Evolutionary conservation across 495 filamentous ascomycete species (phyloP).

Genomic region (Cercophora samala): DNA sequence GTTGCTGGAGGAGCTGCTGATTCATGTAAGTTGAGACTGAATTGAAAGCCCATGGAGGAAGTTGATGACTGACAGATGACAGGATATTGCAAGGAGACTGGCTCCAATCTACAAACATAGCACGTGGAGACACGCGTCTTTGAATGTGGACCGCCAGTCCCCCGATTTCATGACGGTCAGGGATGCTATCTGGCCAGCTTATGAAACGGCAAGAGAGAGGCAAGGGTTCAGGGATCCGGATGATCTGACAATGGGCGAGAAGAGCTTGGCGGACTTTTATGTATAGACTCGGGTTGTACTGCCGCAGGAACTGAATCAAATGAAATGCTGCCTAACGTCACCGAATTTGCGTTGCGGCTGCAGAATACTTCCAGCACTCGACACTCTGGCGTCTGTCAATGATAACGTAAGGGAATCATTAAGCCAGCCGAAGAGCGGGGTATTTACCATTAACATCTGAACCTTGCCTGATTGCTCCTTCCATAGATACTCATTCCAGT

Average conservation of each 20-base stretch:
- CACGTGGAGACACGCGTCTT: not conserved
- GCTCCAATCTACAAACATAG: not conserved
- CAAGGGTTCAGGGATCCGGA: not conserved
- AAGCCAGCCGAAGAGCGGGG: too few relatives aligned
- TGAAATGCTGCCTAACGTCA: too few relatives aligned
- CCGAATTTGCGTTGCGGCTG: too few relatives aligned
- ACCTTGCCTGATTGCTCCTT: too few relatives aligned
- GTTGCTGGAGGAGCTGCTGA: constrained; percentile 1
- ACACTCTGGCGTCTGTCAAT: too few relatives aligned
- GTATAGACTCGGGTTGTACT: too few relatives aligned
- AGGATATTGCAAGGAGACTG: not conserved
- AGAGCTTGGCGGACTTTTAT: not conserved
- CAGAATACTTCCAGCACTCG: too few relatives aligned
- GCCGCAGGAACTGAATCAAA: too few relatives aligned
- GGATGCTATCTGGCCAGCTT: not conserved
- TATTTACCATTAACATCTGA: too few relatives aligned
- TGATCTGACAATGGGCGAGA: not conserved
- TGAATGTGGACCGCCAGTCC: not conserved
- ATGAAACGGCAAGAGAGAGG: not conserved
- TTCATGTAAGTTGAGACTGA: not conserved
- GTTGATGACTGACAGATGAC: not conserved
- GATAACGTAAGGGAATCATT: too few relatives aligned
- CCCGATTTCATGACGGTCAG: not conserved
- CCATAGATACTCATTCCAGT: too few relatives aligned
- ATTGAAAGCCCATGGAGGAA: not conserved